phyloP scores from a whole-genome alignment of 2,329 filamentous ascomycete species.

The Amauroascus verrucosus region DNA sequence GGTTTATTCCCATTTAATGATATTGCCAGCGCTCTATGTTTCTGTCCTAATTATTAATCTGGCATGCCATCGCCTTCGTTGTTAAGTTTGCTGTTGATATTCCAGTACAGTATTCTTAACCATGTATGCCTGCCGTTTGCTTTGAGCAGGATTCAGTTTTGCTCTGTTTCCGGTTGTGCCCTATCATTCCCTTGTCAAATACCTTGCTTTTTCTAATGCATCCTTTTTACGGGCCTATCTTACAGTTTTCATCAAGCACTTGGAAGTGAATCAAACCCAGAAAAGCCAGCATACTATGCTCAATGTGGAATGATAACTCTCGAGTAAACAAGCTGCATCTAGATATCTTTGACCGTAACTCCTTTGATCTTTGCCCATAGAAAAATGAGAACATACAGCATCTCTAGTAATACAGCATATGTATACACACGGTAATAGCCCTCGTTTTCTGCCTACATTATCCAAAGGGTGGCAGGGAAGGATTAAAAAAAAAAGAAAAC shows the following conservation, averaged over 20 bases:
- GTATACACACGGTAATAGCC: background rate
- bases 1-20: background rate
- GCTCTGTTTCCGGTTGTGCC: background rate
- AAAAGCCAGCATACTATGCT: too few species aligned
- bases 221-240: background rate
- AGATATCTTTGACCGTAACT: background rate
- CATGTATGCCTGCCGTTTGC: background rate
- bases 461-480: background rate
- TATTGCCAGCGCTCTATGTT: background rate
- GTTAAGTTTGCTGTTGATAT: background rate
- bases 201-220: background rate
- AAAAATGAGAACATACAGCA: background rate
- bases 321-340: background rate
- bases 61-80: background rate
- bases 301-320: too few species aligned
- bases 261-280: background rate
- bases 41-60: slow-evolving; percentile 3
- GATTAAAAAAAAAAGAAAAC: too few species aligned
- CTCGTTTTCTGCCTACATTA: background rate
- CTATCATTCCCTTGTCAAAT: background rate
- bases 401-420: background rate
- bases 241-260: background rate
- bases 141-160: background rate
- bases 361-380: background rate
- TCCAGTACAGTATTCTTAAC: background rate